A percentile compares a stretch with the other conserved stretches of the same genome.
Evolutionary conservation across 2,329 filamentous ascomycete species (phyloP).

Genomic region (Xylaria digitata): DNA sequence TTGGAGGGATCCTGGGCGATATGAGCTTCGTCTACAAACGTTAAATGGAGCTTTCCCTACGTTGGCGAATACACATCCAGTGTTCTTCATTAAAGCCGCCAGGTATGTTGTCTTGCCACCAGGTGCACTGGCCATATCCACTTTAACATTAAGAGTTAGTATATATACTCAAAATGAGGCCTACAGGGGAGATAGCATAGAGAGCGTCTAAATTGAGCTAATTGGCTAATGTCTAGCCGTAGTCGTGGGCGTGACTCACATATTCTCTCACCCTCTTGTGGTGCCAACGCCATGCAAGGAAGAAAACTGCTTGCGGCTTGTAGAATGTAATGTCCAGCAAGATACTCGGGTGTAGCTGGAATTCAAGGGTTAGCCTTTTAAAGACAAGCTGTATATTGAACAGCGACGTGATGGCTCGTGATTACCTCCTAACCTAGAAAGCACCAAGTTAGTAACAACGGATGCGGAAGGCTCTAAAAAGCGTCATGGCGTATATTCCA

Average conservation of each 20-base stretch:
- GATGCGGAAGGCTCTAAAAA: neutral
- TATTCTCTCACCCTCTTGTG: conserved; percentile 90
- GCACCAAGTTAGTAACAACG: conserved; percentile 12
- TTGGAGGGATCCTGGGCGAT: conserved; percentile 79
- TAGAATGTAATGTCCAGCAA: conserved; percentile 96
- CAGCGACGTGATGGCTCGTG: neutral
- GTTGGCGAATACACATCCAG: conserved; percentile 94
- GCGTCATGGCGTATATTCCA: neutral
- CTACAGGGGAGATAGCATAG: conserved; percentile 57
- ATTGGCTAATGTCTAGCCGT: too few relatives aligned
- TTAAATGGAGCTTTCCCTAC: conserved; percentile 9
- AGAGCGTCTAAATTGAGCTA: neutral
- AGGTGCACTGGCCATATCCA: conserved; percentile 95
- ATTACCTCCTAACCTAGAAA: conserved; percentile 35
- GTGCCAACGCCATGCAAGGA: conserved; percentile 95
- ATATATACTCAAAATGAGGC: neutral
- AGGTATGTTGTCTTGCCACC: conserved; percentile 97
- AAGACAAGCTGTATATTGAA: neutral
- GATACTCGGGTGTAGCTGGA: conserved; percentile 95
- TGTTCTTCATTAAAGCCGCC: conserved; percentile 98
- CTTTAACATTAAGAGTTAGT: conserved; percentile 22
- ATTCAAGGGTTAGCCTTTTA: conserved; percentile 52
- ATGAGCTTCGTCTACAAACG: conserved; percentile 15
- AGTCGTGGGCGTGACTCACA: conserved; percentile 45
- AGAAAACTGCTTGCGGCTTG: conserved; percentile 97